These are phyloP conservation scores for Leccinum uliginosum DNA, from an alignment of 768 basidiomycete species.

Conservation along the genomic window DNA sequence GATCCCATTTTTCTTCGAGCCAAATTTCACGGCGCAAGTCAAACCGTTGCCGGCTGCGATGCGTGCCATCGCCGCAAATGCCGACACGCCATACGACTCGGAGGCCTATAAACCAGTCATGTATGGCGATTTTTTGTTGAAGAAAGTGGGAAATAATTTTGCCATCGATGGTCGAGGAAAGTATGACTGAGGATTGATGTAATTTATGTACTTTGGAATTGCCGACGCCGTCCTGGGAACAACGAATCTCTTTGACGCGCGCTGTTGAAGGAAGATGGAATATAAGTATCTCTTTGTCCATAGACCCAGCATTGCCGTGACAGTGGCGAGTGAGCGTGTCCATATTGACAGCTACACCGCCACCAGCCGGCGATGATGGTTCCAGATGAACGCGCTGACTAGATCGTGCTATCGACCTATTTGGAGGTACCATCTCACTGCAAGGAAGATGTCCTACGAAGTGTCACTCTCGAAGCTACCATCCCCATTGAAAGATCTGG, in stretches of 20 bases:
- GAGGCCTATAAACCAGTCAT: slow-evolving; percentile 45
- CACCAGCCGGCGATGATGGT: too few relatives aligned
- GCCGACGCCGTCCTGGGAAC: too few relatives aligned
- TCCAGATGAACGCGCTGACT: slow-evolving; percentile 17
- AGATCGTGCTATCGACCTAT: slow-evolving; percentile 19
- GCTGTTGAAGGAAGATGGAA: too few relatives aligned
- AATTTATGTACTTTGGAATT: too few relatives aligned
- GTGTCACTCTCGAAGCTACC: slow-evolving; percentile 43
- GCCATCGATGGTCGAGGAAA: slow-evolving; percentile 34
- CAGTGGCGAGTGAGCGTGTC: too few relatives aligned
- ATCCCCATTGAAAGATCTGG: slow-evolving; percentile 52
- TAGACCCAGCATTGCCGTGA: too few relatives aligned
- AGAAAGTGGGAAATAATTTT: slow-evolving; percentile 76
- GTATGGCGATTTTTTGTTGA: slow-evolving; percentile 76
- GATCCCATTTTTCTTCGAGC: slow-evolving; percentile 93
- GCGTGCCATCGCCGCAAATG: slow-evolving; percentile 29
- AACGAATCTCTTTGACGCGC: too few relatives aligned
- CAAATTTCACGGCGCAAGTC: slow-evolving; percentile 72
- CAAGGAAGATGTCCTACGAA: slow-evolving; percentile 50
- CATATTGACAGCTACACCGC: too few relatives aligned
- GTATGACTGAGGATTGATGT: too few relatives aligned
- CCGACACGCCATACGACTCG: slow-evolving; percentile 13
- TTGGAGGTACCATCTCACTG: slow-evolving; percentile 9
- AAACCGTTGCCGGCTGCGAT: slow-evolving; percentile 59
- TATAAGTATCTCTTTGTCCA: too few relatives aligned